Evolutionary conservation across 1,139 yeast genomes (phyloP).

Genomic region (Scheffersomyces titani): DNA sequence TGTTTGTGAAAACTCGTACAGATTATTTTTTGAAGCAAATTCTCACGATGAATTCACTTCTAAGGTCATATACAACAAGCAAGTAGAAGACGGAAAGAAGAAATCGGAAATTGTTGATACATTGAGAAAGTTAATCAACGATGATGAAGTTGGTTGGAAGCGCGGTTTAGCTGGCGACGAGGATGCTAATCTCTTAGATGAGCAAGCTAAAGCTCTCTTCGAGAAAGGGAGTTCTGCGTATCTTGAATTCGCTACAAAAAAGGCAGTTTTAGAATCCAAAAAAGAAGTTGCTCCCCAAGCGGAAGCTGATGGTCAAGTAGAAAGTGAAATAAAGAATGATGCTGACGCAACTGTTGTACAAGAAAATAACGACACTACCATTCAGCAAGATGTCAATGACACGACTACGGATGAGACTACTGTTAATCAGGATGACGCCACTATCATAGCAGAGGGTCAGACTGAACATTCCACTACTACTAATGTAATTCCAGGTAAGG

Average conservation of each 20-base stretch:
- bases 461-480: constrained; percentile 3
- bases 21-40: constrained; percentile 78
- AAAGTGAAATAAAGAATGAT: constrained; percentile 16
- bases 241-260: constrained; percentile 3
- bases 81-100: constrained; percentile 24
- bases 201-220: constrained; percentile 26
- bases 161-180: constrained; percentile 29
- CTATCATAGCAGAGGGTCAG: constrained; percentile 22
- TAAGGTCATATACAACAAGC: constrained; percentile 44
- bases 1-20: constrained; percentile 76
- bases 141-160: constrained; percentile 43
- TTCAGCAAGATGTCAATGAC: constrained; percentile 46
- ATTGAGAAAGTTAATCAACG: constrained; percentile 30
- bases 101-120: constrained; percentile 27
- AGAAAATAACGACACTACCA: constrained; percentile 44
- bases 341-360: constrained; percentile 41
- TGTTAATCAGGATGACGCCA: constrained; percentile 31
- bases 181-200: constrained; percentile 20
- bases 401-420: constrained; percentile 46
- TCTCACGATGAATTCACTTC: constrained; percentile 81
- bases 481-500: constrained; percentile 4
- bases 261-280: constrained; percentile 14
- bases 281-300: constrained; percentile 12
- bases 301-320: constrained; percentile 13
- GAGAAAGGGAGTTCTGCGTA: constrained; percentile 36